Percentiles rank a stretch among this genome's conserved stretches.
phyloP scores from a whole-genome alignment of 345 rosid species.

The Ricinus communis region DNA sequence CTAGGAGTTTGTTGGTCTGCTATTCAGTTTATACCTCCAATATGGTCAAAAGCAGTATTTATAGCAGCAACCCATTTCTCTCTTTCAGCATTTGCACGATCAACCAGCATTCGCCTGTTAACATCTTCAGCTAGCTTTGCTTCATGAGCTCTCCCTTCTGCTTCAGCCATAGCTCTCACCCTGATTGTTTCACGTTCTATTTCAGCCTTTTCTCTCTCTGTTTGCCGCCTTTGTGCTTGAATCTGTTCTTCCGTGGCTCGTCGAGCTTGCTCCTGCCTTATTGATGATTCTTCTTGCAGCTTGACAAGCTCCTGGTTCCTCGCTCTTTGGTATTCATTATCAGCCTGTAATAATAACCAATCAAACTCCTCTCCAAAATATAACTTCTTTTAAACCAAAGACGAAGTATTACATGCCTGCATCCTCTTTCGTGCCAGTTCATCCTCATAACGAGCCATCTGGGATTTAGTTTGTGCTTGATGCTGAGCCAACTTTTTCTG shows the following conservation, averaged over 20 bases:
- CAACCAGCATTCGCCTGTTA: slow-evolving; percentile 77
- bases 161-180: slow-evolving; percentile 96
- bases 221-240: slow-evolving; percentile 86
- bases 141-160: slow-evolving; percentile 98
- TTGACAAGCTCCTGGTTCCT: slow-evolving; percentile 97
- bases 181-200: slow-evolving; percentile 96
- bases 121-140: slow-evolving; percentile 95
- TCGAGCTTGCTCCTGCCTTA: slow-evolving; percentile 88
- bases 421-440: slow-evolving; percentile 94
- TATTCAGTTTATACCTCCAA: slow-evolving; percentile 59
- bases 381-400: slow-evolving; percentile 13
- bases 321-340: slow-evolving; percentile 81
- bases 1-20: background rate
- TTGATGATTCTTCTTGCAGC: slow-evolving; percentile 82
- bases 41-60: slow-evolving; percentile 88
- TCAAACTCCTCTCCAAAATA: slow-evolving; percentile 21
- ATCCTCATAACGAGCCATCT: slow-evolving; percentile 93
- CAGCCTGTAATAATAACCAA: slow-evolving; percentile 54
- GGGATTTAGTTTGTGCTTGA: slow-evolving; percentile 90
- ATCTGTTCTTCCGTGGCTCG: slow-evolving; percentile 95
- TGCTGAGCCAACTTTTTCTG: slow-evolving; percentile 87
- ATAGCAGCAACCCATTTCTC: slow-evolving; percentile 98
- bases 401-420: slow-evolving; percentile 61
- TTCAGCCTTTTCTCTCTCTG: slow-evolving; percentile 97
- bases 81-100: slow-evolving; percentile 97